These are phyloP conservation scores for Irpex sp. DNA, from an alignment of 1,284 basidiomycete genomes.

Conservation along the genomic window DNA sequence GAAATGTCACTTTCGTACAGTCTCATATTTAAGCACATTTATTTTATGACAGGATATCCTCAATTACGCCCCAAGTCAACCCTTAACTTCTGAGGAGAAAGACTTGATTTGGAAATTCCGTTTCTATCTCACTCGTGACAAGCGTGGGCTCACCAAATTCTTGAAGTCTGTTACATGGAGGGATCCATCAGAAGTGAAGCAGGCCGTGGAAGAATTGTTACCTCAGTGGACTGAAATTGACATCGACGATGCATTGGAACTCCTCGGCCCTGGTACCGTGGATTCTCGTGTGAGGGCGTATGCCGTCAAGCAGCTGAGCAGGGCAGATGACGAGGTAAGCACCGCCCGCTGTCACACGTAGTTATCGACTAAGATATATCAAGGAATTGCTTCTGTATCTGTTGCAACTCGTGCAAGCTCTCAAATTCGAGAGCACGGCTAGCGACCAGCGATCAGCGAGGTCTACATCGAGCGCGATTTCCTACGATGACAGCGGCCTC, in stretches of 20 bases:
- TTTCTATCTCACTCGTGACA: slow-evolving; percentile 90
- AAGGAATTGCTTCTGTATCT: slow-evolving; percentile 92
- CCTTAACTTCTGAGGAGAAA: slow-evolving; percentile 87
- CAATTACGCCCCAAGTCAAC: slow-evolving; percentile 85
- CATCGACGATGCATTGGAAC: slow-evolving; percentile 92
- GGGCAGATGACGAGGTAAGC: slow-evolving; percentile 87
- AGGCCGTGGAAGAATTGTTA: slow-evolving; percentile 92
- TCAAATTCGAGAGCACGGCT: slow-evolving; percentile 87
- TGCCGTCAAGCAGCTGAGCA: slow-evolving; percentile 85
- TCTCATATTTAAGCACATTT: background rate
- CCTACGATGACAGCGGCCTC: slow-evolving; percentile 79
- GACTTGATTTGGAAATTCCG: slow-evolving; percentile 98
- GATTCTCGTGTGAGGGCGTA: slow-evolving; percentile 91
- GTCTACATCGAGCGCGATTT: slow-evolving; percentile 64
- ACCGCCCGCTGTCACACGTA: slow-evolving; percentile 1
- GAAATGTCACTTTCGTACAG: background rate
- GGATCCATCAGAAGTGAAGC: slow-evolving; percentile 93
- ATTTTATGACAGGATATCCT: slow-evolving; percentile 68
- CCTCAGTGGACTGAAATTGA: slow-evolving; percentile 98
- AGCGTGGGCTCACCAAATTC: slow-evolving; percentile 93
- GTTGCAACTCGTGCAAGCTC: slow-evolving; percentile 93
- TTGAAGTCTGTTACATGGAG: slow-evolving; percentile 98
- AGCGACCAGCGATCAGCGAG: slow-evolving; percentile 65
- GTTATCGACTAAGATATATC: slow-evolving; percentile 3
- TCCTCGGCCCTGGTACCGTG: slow-evolving; percentile 87